Conservation (phyloP, 78 protist genomes). For the Isochrysis galbana region DNA sequence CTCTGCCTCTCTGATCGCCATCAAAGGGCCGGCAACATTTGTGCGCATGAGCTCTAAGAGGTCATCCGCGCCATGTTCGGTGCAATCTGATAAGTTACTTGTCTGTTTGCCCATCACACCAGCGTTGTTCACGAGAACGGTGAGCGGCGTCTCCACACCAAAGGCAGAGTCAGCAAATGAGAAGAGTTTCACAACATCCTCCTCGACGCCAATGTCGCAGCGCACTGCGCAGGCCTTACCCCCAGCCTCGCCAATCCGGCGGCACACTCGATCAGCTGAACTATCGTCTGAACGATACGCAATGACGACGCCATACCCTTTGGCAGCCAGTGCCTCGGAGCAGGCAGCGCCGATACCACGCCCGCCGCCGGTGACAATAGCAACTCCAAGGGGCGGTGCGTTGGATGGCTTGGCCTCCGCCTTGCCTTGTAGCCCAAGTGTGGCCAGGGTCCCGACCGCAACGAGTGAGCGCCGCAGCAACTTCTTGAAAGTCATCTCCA, state of each 20-base stretch:
- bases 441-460: too few species aligned
- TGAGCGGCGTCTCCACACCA: neutral
- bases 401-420: too few species aligned
- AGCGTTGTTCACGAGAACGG: conserved; percentile 9
- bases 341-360: conserved; percentile 14
- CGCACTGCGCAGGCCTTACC: neutral
- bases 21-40: neutral
- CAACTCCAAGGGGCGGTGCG: neutral
- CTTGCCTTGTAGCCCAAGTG: too few species aligned
- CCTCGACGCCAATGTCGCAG: neutral
- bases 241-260: neutral
- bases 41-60: neutral
- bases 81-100: neutral
- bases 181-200: neutral
- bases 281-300: neutral
- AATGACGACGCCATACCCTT: neutral
- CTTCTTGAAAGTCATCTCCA: too few species aligned
- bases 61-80: neutral
- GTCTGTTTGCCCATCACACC: conserved; percentile 1
- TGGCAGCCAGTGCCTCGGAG: neutral
- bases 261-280: neutral
- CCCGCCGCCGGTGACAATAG: neutral
- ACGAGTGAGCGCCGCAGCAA: too few species aligned
- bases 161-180: neutral
- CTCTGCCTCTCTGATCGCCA: neutral